Evolutionary conservation across 345 rosid species (phyloP), one percentile per base, ranked within the genome.

Genomic region (Hypericum androsaemum): DNA sequence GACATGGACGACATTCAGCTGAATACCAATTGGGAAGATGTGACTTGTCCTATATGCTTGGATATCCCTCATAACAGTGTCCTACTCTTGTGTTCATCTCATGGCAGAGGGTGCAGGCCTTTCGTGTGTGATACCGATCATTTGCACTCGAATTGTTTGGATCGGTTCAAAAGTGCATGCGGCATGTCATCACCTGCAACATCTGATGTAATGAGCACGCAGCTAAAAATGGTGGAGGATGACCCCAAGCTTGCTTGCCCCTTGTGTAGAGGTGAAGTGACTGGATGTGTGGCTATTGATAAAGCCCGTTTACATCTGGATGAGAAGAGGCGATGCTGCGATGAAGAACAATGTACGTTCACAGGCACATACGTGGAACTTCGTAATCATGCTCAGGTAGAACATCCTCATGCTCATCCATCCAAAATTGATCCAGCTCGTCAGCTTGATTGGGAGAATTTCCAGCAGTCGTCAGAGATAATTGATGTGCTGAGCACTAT

Each of bases 381-480:
- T 14, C 76, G 60, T 36, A 39, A 80, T 49, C 98, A 92, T 61
- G 95, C 95, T 57, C 77, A 66, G 60, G 36, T 76, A 0, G 90
- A 80, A 58, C 96, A 92, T 42, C 98, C 96, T 7, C 88, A 85
- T 73, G 80, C 96, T 32, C 75, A 84, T 58, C 96, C 96, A 37
- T 83, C 98, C 0, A 78, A 79, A 65, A 76, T 92, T 9, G 96
- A 88, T 69, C 96, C 98, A 36, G 88, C 90, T 5, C 71, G 90
- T 57, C 81, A 80, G 67, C 94, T 88, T 49, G 98, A 88, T 57
- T 92, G 98, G 95, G 96, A 88, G 39, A 92, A 83, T 71, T 88
- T 92, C 69, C 96, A 92, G 82, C 98, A 88, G 63, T 88, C 96
- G 0, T 84, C 96, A 35, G 98, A 92, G 65, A 92, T 88, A 14